Base-by-base conservation (phyloP, 257 asterid species). In the Gentiana macrophylla region DNA sequence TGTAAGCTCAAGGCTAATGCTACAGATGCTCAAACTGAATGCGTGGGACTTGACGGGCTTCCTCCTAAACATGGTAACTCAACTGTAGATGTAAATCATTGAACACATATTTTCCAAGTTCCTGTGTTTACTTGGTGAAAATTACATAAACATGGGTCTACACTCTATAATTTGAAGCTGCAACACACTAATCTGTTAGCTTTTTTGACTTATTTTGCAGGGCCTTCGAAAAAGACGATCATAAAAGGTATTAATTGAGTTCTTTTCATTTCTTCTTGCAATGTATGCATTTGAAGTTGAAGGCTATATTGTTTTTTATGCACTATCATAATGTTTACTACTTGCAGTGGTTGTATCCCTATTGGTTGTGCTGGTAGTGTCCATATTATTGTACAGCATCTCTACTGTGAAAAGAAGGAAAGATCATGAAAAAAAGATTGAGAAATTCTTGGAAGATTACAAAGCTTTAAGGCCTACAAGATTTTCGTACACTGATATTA, bases 401-500 rank as follows among this genome's bases (percentile, higher is more conserved):
- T 37, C 47, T 43, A 33, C 10, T 15, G 6, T 55, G 33, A 46
- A 47, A 32, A 55, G 65, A 32, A 81, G 70, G 59, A 70, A 58
- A 50, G 63, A 75, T 35, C 65, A 77, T 62, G 65, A 74, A 63
- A 56, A 41, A 56, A 68, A 74, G 65, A 66, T 78, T 8, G 74
- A 62, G 4, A 78, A 65, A 32, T 79, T 80, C 62, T 61, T 86
- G 47, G 91, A 80, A 66, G 86, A 82, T 52, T 84, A 86, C 38
- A 81, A 73, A 69, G 89, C 77, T 50, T 72, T 80, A 13, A 75
- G 83, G 64, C 92, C 89, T 24, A 47, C 83, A 38, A 76, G 92
- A 62, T 84, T 76, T 74, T 68, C 64, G 45, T 84, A 79, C 65
- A 67, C 86, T 9, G 88, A 86, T 56, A 41, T 86, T 3, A 83